Percentiles rank a stretch among this genome's conserved stretches.
These are phyloP conservation scores for Penicillium sp. DNA, from an alignment of 2,329 filamentous ascomycete genomes.

Conservation along the genomic window DNA sequence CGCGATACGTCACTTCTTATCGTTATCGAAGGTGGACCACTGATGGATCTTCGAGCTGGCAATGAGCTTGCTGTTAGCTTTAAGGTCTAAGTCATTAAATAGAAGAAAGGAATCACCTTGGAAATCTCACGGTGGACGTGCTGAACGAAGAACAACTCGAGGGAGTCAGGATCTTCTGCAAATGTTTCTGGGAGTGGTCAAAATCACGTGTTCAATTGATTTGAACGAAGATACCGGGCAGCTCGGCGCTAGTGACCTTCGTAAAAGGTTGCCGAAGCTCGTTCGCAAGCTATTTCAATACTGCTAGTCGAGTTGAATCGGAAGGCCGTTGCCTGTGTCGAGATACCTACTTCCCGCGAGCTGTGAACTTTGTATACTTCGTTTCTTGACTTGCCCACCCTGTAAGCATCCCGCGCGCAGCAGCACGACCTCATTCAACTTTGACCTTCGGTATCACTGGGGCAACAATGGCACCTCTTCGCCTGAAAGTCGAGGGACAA, in stretches of 20 bases:
- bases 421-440: background rate
- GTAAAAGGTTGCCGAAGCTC: background rate
- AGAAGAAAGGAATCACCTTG: background rate
- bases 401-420: background rate
- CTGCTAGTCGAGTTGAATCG: background rate
- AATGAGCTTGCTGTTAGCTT: background rate
- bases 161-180: background rate
- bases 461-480: conserved; percentile 65
- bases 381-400: background rate
- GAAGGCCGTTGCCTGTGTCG: background rate
- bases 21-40: conserved; percentile 13
- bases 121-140: background rate
- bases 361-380: background rate
- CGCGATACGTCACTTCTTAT: conserved; percentile 29
- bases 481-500: conserved; percentile 78
- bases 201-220: conserved; percentile 1
- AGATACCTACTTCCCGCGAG: background rate
- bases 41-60: background rate
- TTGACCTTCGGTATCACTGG: background rate
- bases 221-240: background rate
- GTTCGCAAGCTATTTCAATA: background rate
- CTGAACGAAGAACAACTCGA: background rate
- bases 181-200: background rate
- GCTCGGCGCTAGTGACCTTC: background rate
- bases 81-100: background rate